These are phyloP conservation scores for Penicillium sp. DNA, from an alignment of 2,329 filamentous ascomycete genomes.

Conservation along the genomic window DNA sequence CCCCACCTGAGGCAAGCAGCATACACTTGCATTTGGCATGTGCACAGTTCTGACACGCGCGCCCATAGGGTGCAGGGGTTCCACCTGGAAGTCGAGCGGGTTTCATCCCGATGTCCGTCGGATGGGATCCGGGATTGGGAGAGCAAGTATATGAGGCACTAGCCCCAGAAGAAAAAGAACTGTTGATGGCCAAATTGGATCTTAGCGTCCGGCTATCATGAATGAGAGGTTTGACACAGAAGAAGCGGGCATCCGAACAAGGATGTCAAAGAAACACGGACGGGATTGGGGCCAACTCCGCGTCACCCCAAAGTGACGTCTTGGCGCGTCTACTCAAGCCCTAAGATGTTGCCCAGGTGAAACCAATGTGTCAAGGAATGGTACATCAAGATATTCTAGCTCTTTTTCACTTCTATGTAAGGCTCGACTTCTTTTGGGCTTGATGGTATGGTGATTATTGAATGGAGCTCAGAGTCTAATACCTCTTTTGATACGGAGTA, in stretches of 20 bases:
- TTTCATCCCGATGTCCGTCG: conserved; percentile 5
- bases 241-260: no score
- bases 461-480: no score
- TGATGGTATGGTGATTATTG: no score
- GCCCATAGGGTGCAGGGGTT: conserved; percentile 11
- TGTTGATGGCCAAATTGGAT: not conserved
- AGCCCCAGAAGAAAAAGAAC: not conserved
- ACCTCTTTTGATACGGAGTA: no score
- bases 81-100: not conserved
- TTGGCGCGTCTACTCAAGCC: not conserved
- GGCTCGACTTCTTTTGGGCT: no score
- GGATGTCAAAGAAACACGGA: not conserved
- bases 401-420: no score
- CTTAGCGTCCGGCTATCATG: not conserved
- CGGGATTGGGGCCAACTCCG: not conserved
- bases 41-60: conserved; percentile 10
- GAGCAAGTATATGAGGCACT: not conserved
- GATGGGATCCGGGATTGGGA: conserved; percentile 8
- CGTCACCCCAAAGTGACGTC: not conserved
- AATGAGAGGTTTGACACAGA: no score
- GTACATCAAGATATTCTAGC: no score
- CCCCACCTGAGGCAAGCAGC: conserved; percentile 29
- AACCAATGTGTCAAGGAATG: no score
- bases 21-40: conserved; percentile 26
- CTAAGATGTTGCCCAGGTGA: not conserved